Evolutionary conservation across 495 filamentous ascomycete species (phyloP), one percentile per base, ranked within the genome.

Genomic region (Platismatia glauca): DNA sequence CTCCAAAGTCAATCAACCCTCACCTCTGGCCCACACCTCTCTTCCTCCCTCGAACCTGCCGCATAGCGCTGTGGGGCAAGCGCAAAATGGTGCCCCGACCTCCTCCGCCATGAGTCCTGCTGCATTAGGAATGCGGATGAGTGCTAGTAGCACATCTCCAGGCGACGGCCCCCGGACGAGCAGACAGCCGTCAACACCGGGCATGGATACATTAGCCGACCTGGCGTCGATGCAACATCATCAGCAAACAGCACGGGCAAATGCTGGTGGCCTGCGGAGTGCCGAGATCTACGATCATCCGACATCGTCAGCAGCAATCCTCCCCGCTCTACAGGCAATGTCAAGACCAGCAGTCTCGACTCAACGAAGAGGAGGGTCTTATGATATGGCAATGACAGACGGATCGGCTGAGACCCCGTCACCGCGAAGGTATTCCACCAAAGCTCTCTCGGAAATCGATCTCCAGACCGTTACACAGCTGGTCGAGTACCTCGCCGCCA

Each of bases 161-260:
- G 72, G 69, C 52, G 73, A 78, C 64, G 69, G 56, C 67, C 64
- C 52, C 61, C 70, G 46, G 29, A 41, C 59, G 43, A 66, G 74
- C 50, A 74, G 81, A 61, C 80, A 81, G 53, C 69, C 78, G 1
- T 83, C 84, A 13, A 84, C 82, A 20, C 76, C 82, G 1, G 80
- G 81, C 22, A 87, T 87, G 82, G 84, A 87, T 63, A 83, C 84
- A 24, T 71, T 88, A 57, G 84, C 84, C 43, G 85, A 87, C 68
- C 70, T 86, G 38, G 85, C 85, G 50, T 80, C 84, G 6, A 86
- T 86, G 82, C 84, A 87, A 72, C 80, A 83, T 61, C 81, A 81
- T 55, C 84, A 87, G 64, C 79, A 75, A 66, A 66, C 77, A 5
- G 73, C 76, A 58, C 76, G 78, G 20, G 75, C 77, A 29, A 81